Evolutionary conservation across 176 grass and related monocot species (phyloP).

Genomic region (Ensete ventricosum): DNA sequence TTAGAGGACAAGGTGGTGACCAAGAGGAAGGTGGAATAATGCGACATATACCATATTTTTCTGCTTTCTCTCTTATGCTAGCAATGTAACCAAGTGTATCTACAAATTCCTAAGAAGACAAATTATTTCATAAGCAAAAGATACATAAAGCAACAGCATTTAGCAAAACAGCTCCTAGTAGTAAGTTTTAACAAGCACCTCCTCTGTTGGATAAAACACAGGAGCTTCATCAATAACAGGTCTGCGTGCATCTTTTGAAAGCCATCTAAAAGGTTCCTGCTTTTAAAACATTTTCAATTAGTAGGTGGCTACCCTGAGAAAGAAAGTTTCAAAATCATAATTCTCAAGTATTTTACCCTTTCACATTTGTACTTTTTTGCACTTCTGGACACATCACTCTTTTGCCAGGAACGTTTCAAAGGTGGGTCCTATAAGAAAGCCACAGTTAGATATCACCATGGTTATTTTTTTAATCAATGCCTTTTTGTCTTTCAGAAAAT

Average conservation of each 20-base stretch:
- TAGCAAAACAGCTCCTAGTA: constrained; percentile 7
- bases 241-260: constrained; percentile 41
- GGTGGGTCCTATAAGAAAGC: constrained; percentile 4
- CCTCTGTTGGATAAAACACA: constrained; percentile 75
- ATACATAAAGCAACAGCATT: background rate
- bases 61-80: constrained; percentile 50
- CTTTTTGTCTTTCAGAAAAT: background rate
- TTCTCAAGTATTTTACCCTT: constrained; percentile 4
- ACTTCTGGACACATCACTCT: constrained; percentile 18
- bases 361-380: constrained; percentile 16
- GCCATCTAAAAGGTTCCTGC: constrained; percentile 39
- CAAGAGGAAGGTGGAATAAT: constrained; percentile 81
- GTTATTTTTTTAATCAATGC: background rate
- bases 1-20: constrained; percentile 58
- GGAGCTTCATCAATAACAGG: constrained; percentile 80
- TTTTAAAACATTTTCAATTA: background rate
- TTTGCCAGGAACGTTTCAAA: constrained; percentile 9
- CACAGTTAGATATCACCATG: background rate
- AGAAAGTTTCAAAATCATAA: constrained; percentile 1
- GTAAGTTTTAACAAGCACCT: constrained; percentile 41
- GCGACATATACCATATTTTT: constrained; percentile 86
- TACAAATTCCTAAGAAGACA: constrained; percentile 72
- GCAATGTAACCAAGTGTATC: constrained; percentile 78
- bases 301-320: background rate
- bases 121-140: background rate